These are phyloP conservation scores for Atkinsonella hypoxylon DNA, from an alignment of 2,329 filamentous ascomycete genomes.

Conservation along the genomic window DNA sequence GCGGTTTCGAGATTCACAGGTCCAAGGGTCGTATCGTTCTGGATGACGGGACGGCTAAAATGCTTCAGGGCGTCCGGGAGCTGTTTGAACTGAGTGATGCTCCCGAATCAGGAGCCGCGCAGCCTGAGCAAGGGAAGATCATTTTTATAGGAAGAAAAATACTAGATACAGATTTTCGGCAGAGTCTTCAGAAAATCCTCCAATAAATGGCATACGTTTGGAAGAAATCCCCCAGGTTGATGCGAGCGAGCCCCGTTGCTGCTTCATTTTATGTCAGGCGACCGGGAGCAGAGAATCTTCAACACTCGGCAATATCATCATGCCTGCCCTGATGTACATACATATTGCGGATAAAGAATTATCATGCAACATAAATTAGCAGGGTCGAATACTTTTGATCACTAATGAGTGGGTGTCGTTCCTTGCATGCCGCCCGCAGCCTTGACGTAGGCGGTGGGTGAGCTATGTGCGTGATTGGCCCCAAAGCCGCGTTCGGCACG, in stretches of 20 bases:
- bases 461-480: constrained; percentile 16
- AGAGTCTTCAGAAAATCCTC: constrained; percentile 26
- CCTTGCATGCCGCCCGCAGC: constrained; percentile 8
- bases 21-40: constrained; percentile 70
- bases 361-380: too few species aligned
- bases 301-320: too few species aligned
- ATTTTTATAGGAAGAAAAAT: constrained; percentile 51
- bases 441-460: constrained; percentile 8
- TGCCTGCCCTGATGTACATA: too few species aligned
- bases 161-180: constrained; percentile 36
- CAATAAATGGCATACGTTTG: constrained; percentile 6
- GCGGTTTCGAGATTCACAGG: constrained; percentile 68
- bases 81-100: constrained; percentile 82
- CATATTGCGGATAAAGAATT: too few species aligned
- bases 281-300: not conserved
- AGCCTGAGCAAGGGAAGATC: constrained; percentile 38
- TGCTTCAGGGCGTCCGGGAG: constrained; percentile 86
- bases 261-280: not conserved
- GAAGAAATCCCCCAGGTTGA: not conserved
- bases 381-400: too few species aligned
- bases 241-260: not conserved
- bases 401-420: not conserved
- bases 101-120: constrained; percentile 20
- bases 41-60: constrained; percentile 51
- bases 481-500: constrained; percentile 18